Evolutionary conservation across 1,284 basidiomycete species (phyloP), one percentile per base, ranked within the genome.

Genomic region (Trichosporon ovoides): DNA sequence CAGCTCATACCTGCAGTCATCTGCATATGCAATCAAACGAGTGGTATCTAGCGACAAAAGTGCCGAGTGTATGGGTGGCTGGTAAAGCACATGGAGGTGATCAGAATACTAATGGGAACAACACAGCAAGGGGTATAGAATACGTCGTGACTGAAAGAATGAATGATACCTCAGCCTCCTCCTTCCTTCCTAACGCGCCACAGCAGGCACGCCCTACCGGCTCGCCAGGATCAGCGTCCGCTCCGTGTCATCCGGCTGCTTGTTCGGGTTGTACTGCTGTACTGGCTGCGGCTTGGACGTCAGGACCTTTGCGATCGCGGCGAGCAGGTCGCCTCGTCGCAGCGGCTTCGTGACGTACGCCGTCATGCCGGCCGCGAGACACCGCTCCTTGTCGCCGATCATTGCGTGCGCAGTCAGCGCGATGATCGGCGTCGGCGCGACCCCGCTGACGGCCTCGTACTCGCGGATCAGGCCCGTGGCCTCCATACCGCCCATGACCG

Each of bases 311-410:
- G 75, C 72, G 43, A 78, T 76, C 7, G 74, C 71, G 6, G 71
- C 74, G 36, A 77, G 66, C 20, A 78, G 61, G 56, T 76, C 76
- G 20, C 73, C 74, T 57, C 75, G 63, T 49, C 75, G 66, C 35
- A 77, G 57, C 20, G 59, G 58, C 49, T 60, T 59, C 22, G 57
- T 64, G 34, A 63, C 62, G 53, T 63, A 63, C 12, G 62, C 62
- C 7, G 62, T 63, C 62, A 63, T 63, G 38, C 92, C 93, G 12
- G 91, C 92, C 69, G 91, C 86, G 68, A 96, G 79, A 77, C 91
- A 97, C 58, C 91, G 82, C 76, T 97, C 93, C 58, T 91, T 85
- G 74, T 97, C 93, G 67, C 93, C 93, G 70, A 96, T 91, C 93
- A 96, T 93, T 84, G 76, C 70, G 61, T 82, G 73, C 0, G 71